phyloP scores from a whole-genome alignment of 176 grass and related monocot species.

The Oryza longistaminata region DNA sequence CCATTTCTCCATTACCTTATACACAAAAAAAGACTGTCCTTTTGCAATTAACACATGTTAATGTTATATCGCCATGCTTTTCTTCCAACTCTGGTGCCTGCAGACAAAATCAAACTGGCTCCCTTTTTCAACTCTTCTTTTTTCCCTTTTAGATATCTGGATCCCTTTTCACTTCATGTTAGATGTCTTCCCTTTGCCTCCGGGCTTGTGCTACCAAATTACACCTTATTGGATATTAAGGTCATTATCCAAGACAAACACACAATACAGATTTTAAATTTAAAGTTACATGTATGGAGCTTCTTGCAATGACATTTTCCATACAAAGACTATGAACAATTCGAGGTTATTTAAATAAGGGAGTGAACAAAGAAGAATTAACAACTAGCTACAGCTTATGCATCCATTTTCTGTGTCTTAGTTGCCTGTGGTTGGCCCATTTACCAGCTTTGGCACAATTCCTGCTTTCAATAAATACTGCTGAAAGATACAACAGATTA shows the following conservation, averaged over 20 bases:
- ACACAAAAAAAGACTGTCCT: neutral
- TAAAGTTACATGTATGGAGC: neutral
- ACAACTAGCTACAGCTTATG: neutral
- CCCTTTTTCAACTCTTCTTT: neutral
- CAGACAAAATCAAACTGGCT: neutral
- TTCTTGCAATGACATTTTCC: neutral
- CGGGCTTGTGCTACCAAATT: neutral
- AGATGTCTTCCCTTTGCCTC: constrained; percentile 6
- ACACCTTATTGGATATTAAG: neutral
- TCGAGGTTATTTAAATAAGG: neutral
- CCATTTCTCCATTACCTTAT: neutral
- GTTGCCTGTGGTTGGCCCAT: constrained; percentile 1
- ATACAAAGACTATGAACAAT: neutral
- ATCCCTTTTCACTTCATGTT: neutral
- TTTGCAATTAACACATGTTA: constrained; percentile 1
- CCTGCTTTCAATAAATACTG: neutral
- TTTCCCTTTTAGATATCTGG: no score
- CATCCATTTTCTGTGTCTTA: neutral
- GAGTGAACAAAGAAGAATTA: neutral
- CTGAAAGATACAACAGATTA: neutral
- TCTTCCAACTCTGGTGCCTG: neutral
- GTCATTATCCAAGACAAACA: neutral
- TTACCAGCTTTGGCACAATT: neutral
- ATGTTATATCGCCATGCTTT: neutral
- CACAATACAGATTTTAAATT: neutral